Evolutionary conservation across 805 yeast genomes (phyloP).

Genomic region (Starmerella sirachaensis): DNA sequence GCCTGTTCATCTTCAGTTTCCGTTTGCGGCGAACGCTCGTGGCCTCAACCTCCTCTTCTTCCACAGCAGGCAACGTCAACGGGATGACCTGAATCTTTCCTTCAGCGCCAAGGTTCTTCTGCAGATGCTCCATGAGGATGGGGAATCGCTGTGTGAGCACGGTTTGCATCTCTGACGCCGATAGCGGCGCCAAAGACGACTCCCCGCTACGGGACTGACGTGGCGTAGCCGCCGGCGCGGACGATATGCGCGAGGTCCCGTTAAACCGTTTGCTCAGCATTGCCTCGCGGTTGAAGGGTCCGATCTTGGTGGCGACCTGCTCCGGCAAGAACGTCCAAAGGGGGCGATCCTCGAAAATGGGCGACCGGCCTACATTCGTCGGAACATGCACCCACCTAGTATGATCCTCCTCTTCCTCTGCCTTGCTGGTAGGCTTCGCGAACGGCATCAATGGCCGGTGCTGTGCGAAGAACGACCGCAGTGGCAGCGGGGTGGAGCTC

Average conservation of each 20-base stretch:
- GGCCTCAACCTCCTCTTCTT: slow-evolving; percentile 20
- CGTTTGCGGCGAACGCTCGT: slow-evolving; percentile 41
- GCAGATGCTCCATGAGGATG: slow-evolving; percentile 11
- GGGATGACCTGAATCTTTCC: slow-evolving; percentile 14
- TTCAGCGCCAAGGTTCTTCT: slow-evolving; percentile 8
- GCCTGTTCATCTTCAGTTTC: slow-evolving; percentile 93
- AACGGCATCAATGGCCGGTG: slow-evolving; percentile 37
- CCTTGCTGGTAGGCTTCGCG: slow-evolving; percentile 13
- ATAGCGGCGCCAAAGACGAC: neutral
- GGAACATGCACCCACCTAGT: slow-evolving; percentile 23
- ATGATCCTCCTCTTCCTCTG: slow-evolving; percentile 14
- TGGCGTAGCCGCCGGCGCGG: neutral
- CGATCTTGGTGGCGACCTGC: slow-evolving; percentile 28
- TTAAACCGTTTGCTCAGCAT: too few relatives aligned
- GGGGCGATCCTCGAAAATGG: slow-evolving; percentile 7
- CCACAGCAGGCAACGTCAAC: slow-evolving; percentile 6
- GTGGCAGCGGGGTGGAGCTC: slow-evolving; percentile 20
- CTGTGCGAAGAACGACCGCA: slow-evolving; percentile 37
- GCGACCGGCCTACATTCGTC: slow-evolving; percentile 6
- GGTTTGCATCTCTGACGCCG: slow-evolving; percentile 5
- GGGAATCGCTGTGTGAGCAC: slow-evolving; percentile 9
- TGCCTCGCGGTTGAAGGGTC: slow-evolving; percentile 26
- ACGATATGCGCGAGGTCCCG: too few relatives aligned
- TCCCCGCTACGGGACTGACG: neutral
- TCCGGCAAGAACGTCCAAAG: slow-evolving; percentile 27